These are phyloP conservation scores for Amanita thiersii DNA, from an alignment of 768 basidiomycete species.

Conservation along the genomic window DNA sequence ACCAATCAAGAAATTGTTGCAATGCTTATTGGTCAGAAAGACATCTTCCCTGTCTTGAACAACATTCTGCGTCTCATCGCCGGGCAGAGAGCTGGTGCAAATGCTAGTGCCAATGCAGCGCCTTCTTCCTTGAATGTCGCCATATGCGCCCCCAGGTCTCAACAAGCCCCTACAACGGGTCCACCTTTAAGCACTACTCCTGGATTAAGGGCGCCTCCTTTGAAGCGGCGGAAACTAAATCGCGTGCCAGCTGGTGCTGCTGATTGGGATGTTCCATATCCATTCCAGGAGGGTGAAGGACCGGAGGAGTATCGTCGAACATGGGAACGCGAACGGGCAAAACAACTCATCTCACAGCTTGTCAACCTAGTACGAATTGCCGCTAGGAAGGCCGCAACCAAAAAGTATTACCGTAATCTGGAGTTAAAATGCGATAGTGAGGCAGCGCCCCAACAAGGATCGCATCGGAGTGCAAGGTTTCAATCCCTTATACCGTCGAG, in stretches of 20 bases:
- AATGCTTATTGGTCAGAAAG: constrained; percentile 53
- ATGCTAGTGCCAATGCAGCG: constrained; percentile 1
- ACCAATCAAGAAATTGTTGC: constrained; percentile 51
- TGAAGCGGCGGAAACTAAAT: constrained; percentile 57
- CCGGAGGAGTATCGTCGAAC: constrained; percentile 53
- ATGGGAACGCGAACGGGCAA: constrained; percentile 61
- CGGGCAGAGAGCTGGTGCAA: constrained; percentile 17
- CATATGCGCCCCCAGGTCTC: constrained; percentile 5
- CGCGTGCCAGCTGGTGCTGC: constrained; percentile 71
- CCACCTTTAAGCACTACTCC: neutral
- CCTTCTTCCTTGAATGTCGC: too few species aligned
- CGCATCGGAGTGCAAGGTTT: too few species aligned
- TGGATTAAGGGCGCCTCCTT: constrained; percentile 13
- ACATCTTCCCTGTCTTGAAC: constrained; percentile 59
- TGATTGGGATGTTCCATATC: constrained; percentile 82
- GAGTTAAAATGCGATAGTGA: too few species aligned
- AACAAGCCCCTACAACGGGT: neutral
- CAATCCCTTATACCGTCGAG: too few species aligned
- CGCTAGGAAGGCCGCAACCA: constrained; percentile 51
- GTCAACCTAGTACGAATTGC: constrained; percentile 53
- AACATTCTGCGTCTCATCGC: constrained; percentile 52
- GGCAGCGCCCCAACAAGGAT: too few species aligned
- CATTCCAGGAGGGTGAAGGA: constrained; percentile 65
- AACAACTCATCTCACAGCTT: constrained; percentile 54
- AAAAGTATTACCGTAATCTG: constrained; percentile 30